A percentile compares a stretch with the other conserved stretches of the same genome.
Conservation (phyloP, 2,329 filamentous ascomycete genomes). For the Cercospora zeae-maydis region DNA sequence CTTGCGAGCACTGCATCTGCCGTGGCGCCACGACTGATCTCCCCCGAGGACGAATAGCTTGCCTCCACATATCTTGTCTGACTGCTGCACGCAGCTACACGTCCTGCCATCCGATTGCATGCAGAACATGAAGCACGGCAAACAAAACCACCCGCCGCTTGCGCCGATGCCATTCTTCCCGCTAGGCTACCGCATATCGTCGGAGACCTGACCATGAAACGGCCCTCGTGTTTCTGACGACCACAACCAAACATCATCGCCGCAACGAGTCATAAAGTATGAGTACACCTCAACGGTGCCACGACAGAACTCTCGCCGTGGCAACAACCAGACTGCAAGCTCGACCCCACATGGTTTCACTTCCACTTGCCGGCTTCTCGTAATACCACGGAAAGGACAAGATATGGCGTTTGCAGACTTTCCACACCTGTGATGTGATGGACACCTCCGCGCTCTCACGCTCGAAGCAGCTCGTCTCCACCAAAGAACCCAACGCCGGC, state of each 20-base stretch:
- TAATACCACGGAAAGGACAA: background rate
- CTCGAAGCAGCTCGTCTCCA: background rate
- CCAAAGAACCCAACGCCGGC: background rate
- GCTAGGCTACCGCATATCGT: background rate
- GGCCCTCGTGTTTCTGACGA: background rate
- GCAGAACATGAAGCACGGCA: background rate
- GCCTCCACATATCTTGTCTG: background rate
- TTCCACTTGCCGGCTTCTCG: background rate
- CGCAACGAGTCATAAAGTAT: background rate
- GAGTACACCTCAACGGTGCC: background rate
- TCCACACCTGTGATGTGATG: background rate
- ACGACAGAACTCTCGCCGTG: background rate
- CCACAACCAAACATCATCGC: background rate
- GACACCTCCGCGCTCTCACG: background rate
- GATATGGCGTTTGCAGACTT: background rate
- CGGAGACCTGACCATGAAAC: background rate
- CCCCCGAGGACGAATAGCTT: background rate
- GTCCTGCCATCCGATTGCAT: background rate
- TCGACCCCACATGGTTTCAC: background rate
- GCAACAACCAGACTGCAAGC: background rate
- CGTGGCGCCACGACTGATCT: background rate
- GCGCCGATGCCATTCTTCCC: background rate
- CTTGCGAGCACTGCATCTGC: background rate
- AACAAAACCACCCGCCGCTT: background rate
- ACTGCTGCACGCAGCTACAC: background rate